Evolutionary conservation across 768 basidiomycete species (phyloP).

Genomic region (Sarcomyxa edulis): DNA sequence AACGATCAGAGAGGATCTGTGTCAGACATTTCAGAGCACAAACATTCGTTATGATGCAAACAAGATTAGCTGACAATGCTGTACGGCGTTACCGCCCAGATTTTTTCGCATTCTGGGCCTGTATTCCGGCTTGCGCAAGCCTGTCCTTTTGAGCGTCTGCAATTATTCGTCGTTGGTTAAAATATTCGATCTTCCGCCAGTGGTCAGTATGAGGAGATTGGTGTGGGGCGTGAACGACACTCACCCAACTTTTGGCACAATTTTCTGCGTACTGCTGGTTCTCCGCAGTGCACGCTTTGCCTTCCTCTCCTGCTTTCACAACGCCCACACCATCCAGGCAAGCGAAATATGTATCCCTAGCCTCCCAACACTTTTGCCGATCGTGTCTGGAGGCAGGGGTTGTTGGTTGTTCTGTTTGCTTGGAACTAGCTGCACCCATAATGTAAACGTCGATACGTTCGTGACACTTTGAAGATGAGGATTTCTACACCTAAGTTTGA

Average conservation of each 20-base stretch:
- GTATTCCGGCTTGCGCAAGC: constrained; percentile 40
- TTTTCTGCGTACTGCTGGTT: constrained; percentile 57
- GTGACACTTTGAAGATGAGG: no score
- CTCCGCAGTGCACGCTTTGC: constrained; percentile 54
- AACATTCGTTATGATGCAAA: neutral
- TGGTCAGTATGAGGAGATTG: constrained; percentile 2
- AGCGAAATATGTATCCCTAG: constrained; percentile 75
- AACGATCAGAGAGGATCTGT: neutral
- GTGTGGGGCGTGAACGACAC: constrained; percentile 18
- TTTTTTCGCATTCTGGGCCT: constrained; percentile 8
- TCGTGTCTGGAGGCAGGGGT: constrained; percentile 39
- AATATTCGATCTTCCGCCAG: constrained; percentile 76
- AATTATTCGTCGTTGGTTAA: constrained; percentile 85
- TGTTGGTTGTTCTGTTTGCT: neutral
- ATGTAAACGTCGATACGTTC: no score
- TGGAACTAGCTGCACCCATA: constrained; percentile 3
- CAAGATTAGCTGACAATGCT: neutral
- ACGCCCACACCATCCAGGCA: constrained; percentile 73
- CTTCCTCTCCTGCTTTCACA: constrained; percentile 68
- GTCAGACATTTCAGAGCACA: neutral
- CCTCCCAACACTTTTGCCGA: constrained; percentile 81
- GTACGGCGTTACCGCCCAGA: constrained; percentile 11
- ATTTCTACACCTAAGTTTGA: no score
- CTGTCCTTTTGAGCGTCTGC: constrained; percentile 75
- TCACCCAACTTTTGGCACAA: constrained; percentile 89